Evolutionary conservation across 129 eudicot genomes (phyloP), one percentile per base, ranked within the genome.

Genomic region (Saposhnikovia divaricata): DNA sequence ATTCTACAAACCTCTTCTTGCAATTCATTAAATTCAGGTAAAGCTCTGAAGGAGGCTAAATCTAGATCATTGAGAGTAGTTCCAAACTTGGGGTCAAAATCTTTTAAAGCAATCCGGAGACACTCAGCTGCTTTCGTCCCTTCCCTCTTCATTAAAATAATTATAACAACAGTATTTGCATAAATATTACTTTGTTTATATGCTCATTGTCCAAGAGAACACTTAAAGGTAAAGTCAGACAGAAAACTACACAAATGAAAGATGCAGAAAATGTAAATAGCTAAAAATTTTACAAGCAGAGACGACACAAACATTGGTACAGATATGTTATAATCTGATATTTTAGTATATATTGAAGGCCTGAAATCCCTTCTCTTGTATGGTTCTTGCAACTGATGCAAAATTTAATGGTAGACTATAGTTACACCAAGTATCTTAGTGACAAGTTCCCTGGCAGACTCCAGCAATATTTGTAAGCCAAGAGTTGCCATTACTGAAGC

Each of bases 51-150:
- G 84, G 99, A 88, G 82, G 99, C 99, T 86, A 95, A 87, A 83
- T 95, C 99, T 27, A 97, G 99, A 89, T 95, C 99, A 82, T 95
- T 95, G 25, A 95, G 88, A 84, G 92, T 92, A 79, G 99, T 95
- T 73, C 89, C 97, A 80, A 95, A 95, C 85, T 95, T 95, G 84
- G 92, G 90, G 84, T 88, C 74, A 80, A 90, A 95, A 47, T 95
- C 95, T 87, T 81, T 95, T 78, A 95, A 88, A 84, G 99, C 99
- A 42, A 85, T 90, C 50, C 97, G 99, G 78, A 95, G 88, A 87
- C 94, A 89, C 28, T 92, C 96, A 75, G 91, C 93, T 42, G 97
- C 93, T 84, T 91, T 89, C 88, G 88, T 89, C 85, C 91, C 94
- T 82, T 95, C 99, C 90, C 97, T 86, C 97, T 95, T 85, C 85